Evolutionary conservation across 805 yeast species (phyloP).

Genomic region (Ogataea pini): DNA sequence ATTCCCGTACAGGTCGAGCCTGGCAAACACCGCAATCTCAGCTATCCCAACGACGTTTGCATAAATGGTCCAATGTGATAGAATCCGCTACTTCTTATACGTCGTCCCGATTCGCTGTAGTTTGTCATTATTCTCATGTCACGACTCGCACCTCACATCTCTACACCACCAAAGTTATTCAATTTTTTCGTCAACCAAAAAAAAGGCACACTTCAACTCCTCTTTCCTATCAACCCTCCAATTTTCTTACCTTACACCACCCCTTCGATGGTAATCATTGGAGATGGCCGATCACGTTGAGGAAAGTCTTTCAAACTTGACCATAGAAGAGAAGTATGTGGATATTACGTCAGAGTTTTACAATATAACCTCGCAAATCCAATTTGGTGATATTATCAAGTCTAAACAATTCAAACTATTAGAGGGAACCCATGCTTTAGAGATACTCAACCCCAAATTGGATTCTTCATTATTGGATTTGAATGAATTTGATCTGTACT

Average conservation of each 20-base stretch:
- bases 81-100: too few relatives aligned
- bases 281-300: slow-evolving; percentile 12
- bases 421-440: slow-evolving; percentile 88
- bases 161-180: too few relatives aligned
- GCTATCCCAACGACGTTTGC: too few relatives aligned
- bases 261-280: background rate
- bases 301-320: slow-evolving; percentile 10
- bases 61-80: too few relatives aligned
- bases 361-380: slow-evolving; percentile 31
- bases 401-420: slow-evolving; percentile 62
- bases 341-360: slow-evolving; percentile 63
- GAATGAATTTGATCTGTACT: slow-evolving; percentile 44
- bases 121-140: too few relatives aligned
- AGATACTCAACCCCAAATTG: slow-evolving; percentile 65
- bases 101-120: too few relatives aligned
- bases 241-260: too few relatives aligned
- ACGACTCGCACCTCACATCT: too few relatives aligned
- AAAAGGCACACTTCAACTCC: background rate
- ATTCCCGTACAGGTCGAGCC: too few relatives aligned
- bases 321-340: slow-evolving; percentile 23
- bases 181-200: background rate
- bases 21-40: too few relatives aligned
- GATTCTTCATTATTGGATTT: slow-evolving; percentile 74
- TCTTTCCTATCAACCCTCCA: too few relatives aligned
- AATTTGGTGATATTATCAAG: slow-evolving; percentile 58